Percentiles rank a stretch among this genome's conserved stretches.
phyloP scores from a whole-genome alignment of 805 yeast genomes.

The Yarrowia sp. region DNA sequence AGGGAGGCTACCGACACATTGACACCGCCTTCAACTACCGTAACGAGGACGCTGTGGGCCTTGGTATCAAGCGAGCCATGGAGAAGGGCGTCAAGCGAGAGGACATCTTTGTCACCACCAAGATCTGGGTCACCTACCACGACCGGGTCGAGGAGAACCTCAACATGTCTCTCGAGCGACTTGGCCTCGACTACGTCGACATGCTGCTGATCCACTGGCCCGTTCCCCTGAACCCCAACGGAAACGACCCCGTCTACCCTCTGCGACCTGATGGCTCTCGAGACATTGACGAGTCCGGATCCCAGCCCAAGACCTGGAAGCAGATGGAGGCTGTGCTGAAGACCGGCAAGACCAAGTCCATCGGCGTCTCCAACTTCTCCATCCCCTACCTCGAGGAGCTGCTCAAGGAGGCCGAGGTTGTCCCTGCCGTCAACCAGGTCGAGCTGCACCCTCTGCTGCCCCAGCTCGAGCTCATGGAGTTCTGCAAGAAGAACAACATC shows the following conservation, averaged over 20 bases:
- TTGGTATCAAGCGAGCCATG: slow-evolving; percentile 48
- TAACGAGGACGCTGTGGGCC: slow-evolving; percentile 67
- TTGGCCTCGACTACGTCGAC: slow-evolving; percentile 62
- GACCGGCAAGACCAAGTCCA: slow-evolving; percentile 49
- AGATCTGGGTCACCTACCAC: slow-evolving; percentile 50
- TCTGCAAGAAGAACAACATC: slow-evolving; percentile 52
- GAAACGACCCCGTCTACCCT: slow-evolving; percentile 38
- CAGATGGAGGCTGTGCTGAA: slow-evolving; percentile 57
- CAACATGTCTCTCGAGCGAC: slow-evolving; percentile 49
- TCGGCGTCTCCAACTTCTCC: slow-evolving; percentile 78
- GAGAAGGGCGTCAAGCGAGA: slow-evolving; percentile 45
- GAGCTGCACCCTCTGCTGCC: slow-evolving; percentile 75
- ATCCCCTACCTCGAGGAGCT: slow-evolving; percentile 51
- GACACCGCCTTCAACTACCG: slow-evolving; percentile 73
- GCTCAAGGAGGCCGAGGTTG: slow-evolving; percentile 47
- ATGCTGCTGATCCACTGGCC: slow-evolving; percentile 72
- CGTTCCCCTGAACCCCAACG: slow-evolving; percentile 37
- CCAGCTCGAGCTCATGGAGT: slow-evolving; percentile 57
- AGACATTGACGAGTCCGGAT: slow-evolving; percentile 38
- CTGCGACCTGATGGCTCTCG: slow-evolving; percentile 42
- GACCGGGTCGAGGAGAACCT: slow-evolving; percentile 48
- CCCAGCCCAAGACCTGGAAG: slow-evolving; percentile 57
- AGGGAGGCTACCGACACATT: slow-evolving; percentile 66
- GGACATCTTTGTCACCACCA: slow-evolving; percentile 63
- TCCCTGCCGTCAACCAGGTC: slow-evolving; percentile 72